Conservation (phyloP, 495 filamentous ascomycete species). For the Aspergillus sclerotioniger region DNA sequence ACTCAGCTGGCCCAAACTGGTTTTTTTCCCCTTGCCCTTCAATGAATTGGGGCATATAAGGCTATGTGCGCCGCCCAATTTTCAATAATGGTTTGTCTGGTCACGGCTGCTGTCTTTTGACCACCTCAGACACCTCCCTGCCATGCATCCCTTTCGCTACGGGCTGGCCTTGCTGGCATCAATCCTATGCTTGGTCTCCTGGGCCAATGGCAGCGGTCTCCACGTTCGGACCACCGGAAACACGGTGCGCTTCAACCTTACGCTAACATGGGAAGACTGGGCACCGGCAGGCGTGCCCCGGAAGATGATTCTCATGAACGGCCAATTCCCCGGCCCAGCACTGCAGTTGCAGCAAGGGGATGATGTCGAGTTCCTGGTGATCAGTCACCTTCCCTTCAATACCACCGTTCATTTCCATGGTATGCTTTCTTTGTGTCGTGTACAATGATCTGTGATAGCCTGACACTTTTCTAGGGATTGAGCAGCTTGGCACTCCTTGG, state of each 20-base stretch:
- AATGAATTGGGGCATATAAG: not conserved
- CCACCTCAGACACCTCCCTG: not conserved
- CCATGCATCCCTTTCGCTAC: constrained; percentile 7
- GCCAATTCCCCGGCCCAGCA: constrained; percentile 54
- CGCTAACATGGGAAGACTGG: constrained; percentile 20
- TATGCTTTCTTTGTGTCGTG: constrained; percentile 7
- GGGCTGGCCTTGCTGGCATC: constrained; percentile 6
- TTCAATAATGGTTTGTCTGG: too few species aligned
- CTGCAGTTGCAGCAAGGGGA: constrained; percentile 55
- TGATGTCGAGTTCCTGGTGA: constrained; percentile 54
- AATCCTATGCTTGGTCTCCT: constrained; percentile 11
- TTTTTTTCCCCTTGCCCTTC: not conserved
- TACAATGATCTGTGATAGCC: not conserved
- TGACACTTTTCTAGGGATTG: constrained; percentile 10
- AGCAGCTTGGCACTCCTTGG: constrained; percentile 38
- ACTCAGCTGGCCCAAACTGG: not conserved
- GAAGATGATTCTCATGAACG: constrained; percentile 54
- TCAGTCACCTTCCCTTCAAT: constrained; percentile 50
- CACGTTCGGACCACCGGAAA: constrained; percentile 6
- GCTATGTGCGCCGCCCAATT: not conserved
- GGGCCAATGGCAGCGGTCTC: constrained; percentile 2
- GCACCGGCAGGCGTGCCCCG: constrained; percentile 22
- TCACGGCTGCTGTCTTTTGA: not conserved
- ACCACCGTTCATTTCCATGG: constrained; percentile 52
- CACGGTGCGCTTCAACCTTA: constrained; percentile 18